Base-by-base conservation (phyloP, 805 yeast genomes). In the Debaryomyces castellii region DNA sequence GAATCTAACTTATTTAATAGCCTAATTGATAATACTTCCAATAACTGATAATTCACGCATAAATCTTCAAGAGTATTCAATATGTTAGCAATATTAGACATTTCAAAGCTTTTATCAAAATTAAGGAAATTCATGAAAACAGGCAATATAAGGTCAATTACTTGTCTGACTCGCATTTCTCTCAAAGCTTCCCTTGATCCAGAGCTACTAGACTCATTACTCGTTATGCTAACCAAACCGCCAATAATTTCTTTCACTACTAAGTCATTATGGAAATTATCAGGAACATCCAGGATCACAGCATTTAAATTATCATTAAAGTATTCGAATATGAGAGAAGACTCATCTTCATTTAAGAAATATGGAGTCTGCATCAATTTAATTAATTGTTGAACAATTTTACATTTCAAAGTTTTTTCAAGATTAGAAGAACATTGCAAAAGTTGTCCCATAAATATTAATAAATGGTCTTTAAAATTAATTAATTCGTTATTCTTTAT, bases 371-470 rank as follows among this genome's bases (percentile, higher is more conserved):
- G 66, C 7, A 83, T 68, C 36, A 89, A 57, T 41, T 80, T 79
- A 0, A 82, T 73, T 41, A 89, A 72, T 38, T 86, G 87, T 44
- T 80, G 80, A 23, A 87, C 69, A 1, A 94, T 79, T 34, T 85
- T 67, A 22, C 85, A 74, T 55, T 89, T 76, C 46, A 89, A 71
- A 1, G 90, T 80, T 9, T 82, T 83, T 55, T 88, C 96, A 24
- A 80, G 66, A 27, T 74, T 76, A 0, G 96, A 81, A 0, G 87
- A 76, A 0, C 85, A 76, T 59, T 85, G 78, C 40, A 91, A 70
- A 4, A 88, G 75, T 56, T 80, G 83, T n/a, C 90, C 82, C 52
- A 89, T 62, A 36, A 85, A 68, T 44, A 83, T 79, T 24, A 90
- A 64, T 12, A 91, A 68, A 33, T 82, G 82, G 55, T 90, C 96